phyloP scores from a whole-genome alignment of 164 flowering plant species.

The Santalum album region DNA sequence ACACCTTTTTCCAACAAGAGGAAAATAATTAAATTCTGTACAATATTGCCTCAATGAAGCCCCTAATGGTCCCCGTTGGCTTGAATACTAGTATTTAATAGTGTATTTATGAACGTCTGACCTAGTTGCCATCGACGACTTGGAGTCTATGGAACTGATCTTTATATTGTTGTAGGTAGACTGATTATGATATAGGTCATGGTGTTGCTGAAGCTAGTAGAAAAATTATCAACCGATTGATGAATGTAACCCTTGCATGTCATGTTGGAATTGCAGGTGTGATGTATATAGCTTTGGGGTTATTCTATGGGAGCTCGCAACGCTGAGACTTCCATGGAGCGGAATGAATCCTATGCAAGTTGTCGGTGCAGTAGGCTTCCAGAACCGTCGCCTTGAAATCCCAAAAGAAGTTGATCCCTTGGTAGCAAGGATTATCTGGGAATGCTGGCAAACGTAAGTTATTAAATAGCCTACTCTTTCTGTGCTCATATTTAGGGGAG shows the following conservation, averaged over 20 bases:
- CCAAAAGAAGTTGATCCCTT: conserved; percentile 88
- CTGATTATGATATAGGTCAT: no score
- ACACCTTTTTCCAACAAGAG: no score
- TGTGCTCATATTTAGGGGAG: not conserved
- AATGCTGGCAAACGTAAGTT: conserved; percentile 94
- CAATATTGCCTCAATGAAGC: no score
- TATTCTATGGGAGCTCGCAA: conserved; percentile 97
- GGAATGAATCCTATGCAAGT: conserved; percentile 99
- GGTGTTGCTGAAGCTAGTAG: no score
- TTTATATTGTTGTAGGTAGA: no score
- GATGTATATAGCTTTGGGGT: conserved; percentile 97
- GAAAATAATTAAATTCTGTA: no score
- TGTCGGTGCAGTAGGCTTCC: conserved; percentile 98
- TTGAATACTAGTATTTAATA: no score
- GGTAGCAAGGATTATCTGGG: conserved; percentile 75
- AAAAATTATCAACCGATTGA: no score
- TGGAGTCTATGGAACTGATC: no score
- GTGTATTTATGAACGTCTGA: no score
- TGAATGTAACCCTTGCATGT: not conserved
- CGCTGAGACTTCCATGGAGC: conserved; percentile 91
- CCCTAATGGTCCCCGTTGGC: no score
- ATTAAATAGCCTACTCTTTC: not conserved
- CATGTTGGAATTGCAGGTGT: conserved; percentile 50
- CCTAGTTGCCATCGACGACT: no score
- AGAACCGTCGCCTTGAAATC: conserved; percentile 83